Percentiles rank a stretch among this genome's conserved stretches.
phyloP scores from a whole-genome alignment of 208 protist species.

The Trypanosoma melophagium region DNA sequence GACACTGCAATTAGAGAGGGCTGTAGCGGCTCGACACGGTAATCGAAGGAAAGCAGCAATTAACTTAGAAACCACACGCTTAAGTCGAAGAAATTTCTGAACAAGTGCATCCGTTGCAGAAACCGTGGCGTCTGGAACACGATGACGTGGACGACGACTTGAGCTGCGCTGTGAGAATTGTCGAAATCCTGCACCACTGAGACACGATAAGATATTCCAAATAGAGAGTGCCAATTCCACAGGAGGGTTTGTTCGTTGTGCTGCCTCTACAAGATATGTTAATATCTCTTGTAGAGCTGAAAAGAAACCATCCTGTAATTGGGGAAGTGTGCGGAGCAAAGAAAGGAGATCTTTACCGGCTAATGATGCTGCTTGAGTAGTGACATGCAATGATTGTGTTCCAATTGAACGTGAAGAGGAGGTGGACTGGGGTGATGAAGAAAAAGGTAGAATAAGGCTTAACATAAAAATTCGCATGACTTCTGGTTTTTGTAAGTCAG shows the following conservation, averaged over 20 bases:
- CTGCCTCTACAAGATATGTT: conserved; percentile 1
- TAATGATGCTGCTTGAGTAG: conserved; percentile 15
- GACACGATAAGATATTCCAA: conserved; percentile 29
- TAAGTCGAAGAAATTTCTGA: conserved; percentile 8
- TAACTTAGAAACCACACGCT: not conserved
- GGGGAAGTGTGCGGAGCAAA: conserved; percentile 26
- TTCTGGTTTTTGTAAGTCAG: conserved; percentile 35
- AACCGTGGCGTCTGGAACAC: not conserved
- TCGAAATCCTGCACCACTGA: conserved; percentile 21
- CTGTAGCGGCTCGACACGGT: not conserved
- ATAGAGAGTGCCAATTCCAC: conserved; percentile 22
- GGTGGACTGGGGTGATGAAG: not conserved
- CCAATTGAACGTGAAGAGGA: not conserved
- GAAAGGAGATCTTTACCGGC: conserved; percentile 27
- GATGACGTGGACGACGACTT: conserved; percentile 22
- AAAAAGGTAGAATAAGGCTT: conserved; percentile 22
- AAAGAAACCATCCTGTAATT: conserved; percentile 24
- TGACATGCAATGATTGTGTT: conserved; percentile 12
- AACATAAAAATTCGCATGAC: conserved; percentile 25
- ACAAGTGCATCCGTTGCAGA: conserved; percentile 7
- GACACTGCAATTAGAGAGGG: conserved; percentile 4
- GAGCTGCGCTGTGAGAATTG: conserved; percentile 22
- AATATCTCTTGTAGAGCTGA: conserved; percentile 9
- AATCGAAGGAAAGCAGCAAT: conserved; percentile 12
- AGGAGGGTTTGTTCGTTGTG: conserved; percentile 1